These are phyloP conservation scores for Phytophthora megakarya DNA, from an alignment of 352 stramenopile species.

Conservation along the genomic window DNA sequence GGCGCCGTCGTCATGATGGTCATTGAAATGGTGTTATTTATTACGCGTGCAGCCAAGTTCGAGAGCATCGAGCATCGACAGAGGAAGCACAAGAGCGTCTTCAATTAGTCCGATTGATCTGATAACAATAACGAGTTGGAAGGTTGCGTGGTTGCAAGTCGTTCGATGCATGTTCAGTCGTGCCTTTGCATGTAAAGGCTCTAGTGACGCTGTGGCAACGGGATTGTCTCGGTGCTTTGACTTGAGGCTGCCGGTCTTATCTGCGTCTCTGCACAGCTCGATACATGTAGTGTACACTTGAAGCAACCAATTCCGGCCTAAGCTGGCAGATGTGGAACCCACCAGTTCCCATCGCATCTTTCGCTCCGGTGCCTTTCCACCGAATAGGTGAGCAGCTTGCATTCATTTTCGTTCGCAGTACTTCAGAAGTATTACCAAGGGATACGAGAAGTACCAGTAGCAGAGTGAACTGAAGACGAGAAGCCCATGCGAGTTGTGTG, in stretches of 20 bases:
- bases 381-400: slow-evolving; percentile 1
- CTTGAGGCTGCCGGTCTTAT: slow-evolving; percentile 11
- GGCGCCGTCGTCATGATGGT: slow-evolving; percentile 88
- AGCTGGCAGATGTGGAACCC: not conserved
- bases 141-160: too few relatives aligned
- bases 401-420: slow-evolving; percentile 16
- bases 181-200: slow-evolving; percentile 39
- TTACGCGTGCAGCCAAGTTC: slow-evolving; percentile 71
- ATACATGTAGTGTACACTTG: slow-evolving; percentile 7
- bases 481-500: too few relatives aligned
- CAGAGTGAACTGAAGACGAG: too few relatives aligned
- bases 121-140: not conserved
- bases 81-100: slow-evolving; percentile 43
- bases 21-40: slow-evolving; percentile 89
- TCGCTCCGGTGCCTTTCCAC: slow-evolving; percentile 13
- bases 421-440: too few relatives aligned
- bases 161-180: slow-evolving; percentile 9
- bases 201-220: slow-evolving; percentile 5
- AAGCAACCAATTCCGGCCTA: not conserved
- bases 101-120: slow-evolving; percentile 25
- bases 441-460: too few relatives aligned
- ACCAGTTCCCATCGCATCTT: slow-evolving; percentile 23
- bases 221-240: not conserved
- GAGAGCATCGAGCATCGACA: slow-evolving; percentile 61
- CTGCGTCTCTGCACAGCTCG: slow-evolving; percentile 2